Conservation (phyloP, 805 yeast species). For the Candida insectorum region DNA sequence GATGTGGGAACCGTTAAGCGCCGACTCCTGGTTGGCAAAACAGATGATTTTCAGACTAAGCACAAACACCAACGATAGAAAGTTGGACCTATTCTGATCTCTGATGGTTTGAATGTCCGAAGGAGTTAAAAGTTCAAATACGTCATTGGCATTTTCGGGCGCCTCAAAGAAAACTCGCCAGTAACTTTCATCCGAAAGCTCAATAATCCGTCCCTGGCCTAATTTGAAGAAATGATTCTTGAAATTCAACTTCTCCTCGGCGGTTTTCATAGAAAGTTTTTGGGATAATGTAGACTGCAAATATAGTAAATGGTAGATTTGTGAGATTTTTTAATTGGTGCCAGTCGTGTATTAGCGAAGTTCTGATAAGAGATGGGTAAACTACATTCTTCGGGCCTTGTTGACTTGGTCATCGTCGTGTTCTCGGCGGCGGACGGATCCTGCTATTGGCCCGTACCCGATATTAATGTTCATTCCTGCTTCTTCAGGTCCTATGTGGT, state of each 20-base stretch:
- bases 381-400: constrained; percentile 8
- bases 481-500: constrained; percentile 12
- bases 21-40: constrained; percentile 6
- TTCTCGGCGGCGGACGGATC: constrained; percentile 26
- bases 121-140: constrained; percentile 54
- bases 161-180: constrained; percentile 30
- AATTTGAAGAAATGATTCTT: constrained; percentile 60
- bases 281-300: no score
- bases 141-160: constrained; percentile 53
- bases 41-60: constrained; percentile 22
- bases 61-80: constrained; percentile 47
- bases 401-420: constrained; percentile 14
- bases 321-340: no score
- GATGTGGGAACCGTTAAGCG: constrained; percentile 27
- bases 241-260: constrained; percentile 64
- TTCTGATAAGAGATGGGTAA: no score
- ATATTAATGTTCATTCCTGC: constrained; percentile 44
- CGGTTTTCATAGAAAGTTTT: constrained; percentile 66
- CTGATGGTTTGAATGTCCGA: constrained; percentile 59
- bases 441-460: constrained; percentile 35
- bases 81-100: constrained; percentile 55
- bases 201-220: constrained; percentile 42
- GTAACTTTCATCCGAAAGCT: constrained; percentile 19
- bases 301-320: no score
- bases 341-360: no score